phyloP scores from a whole-genome alignment of 495 filamentous ascomycete species.

The Hypoxylon lenormandii region DNA sequence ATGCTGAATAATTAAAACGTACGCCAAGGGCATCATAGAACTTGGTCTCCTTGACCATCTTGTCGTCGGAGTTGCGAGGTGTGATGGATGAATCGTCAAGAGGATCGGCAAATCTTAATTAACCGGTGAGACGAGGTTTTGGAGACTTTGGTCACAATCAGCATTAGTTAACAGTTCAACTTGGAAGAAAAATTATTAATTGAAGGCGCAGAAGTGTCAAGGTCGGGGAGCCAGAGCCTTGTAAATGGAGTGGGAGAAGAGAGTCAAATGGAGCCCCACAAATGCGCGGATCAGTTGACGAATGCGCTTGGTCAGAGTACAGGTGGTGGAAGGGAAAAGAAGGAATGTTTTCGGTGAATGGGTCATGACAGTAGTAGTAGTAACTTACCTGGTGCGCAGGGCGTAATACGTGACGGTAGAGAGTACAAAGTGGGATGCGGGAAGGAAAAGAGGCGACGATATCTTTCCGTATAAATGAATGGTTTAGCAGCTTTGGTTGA shows the following conservation, averaged over 20 bases:
- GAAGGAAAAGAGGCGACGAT: conserved; percentile 22
- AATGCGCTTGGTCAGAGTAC: conserved; percentile 6
- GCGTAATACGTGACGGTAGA: conserved; percentile 7
- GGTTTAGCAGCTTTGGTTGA: background rate
- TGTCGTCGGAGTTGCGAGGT: conserved; percentile 52
- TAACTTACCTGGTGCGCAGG: conserved; percentile 29
- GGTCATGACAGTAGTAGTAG: background rate
- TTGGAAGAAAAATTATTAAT: background rate
- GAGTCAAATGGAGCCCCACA: conserved; percentile 41
- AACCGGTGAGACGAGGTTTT: conserved; percentile 17
- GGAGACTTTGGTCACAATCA: conserved; percentile 11
- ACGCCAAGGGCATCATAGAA: conserved; percentile 88
- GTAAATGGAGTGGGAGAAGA: conserved; percentile 39
- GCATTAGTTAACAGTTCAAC: conserved; percentile 16
- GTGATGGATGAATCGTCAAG: conserved; percentile 8
- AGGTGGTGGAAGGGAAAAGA: conserved; percentile 4
- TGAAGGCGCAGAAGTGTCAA: conserved; percentile 9
- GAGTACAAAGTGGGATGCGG: conserved; percentile 2
- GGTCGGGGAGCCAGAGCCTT: conserved; percentile 20
- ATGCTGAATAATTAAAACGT: conserved; percentile 53
- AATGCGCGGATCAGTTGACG: conserved; percentile 31
- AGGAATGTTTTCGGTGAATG: background rate
- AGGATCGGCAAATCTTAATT: conserved; percentile 6
- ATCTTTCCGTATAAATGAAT: conserved; percentile 1
- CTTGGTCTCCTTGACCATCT: conserved; percentile 91